Base-by-base conservation (phyloP, 129 eudicot genomes). In the Logfia minima region DNA sequence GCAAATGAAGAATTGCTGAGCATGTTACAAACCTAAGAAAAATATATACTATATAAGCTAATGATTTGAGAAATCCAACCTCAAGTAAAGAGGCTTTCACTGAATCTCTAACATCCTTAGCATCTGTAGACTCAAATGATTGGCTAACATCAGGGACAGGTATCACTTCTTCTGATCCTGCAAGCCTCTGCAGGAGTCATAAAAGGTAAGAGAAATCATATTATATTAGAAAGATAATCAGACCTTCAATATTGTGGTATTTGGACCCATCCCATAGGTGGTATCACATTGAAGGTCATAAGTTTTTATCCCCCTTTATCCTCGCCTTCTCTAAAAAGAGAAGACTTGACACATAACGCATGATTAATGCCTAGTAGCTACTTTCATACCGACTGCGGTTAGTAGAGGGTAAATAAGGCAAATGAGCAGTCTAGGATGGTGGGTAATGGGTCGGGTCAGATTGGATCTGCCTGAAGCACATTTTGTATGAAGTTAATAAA, bases 111-210 rank as follows among this genome's bases (percentile, higher is more conserved):
- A 86, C 83, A 72, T 87, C 86, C 83, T 79, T 87, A 21, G 78
- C 73, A n/a, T 77, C 82, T 74, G 79, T 67, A 66, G 90, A 81
- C 62, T 80, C 86, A 69, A 56, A 39, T 72, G 87, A 78, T 70
- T 81, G 86, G 81, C 84, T 83, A 69, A 81, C 83, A 72, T 83
- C 89, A 82, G 86, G 89, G 77, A 80, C 24, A 64, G 98, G 98
- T 83, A 87, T 83, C 77, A 87, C 72, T 76, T 89, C 98, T 80
- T 90, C 97, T 66, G 90, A 83, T 79, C 90, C 92, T 82, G 90
- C 89, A 24, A 93, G 98, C 67, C 97, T 83, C 98, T 88, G 92
- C 84, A 87, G 58, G 76, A 66, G 31, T 48, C 35, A 79, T 26
- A 52, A 82, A 35, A 21, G n/a, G 70, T 51, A 70, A 39, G 74